Percentiles rank a stretch among this genome's conserved stretches.
Conservation (phyloP, 768 basidiomycete genomes). For the Saitozyma podzolica region DNA sequence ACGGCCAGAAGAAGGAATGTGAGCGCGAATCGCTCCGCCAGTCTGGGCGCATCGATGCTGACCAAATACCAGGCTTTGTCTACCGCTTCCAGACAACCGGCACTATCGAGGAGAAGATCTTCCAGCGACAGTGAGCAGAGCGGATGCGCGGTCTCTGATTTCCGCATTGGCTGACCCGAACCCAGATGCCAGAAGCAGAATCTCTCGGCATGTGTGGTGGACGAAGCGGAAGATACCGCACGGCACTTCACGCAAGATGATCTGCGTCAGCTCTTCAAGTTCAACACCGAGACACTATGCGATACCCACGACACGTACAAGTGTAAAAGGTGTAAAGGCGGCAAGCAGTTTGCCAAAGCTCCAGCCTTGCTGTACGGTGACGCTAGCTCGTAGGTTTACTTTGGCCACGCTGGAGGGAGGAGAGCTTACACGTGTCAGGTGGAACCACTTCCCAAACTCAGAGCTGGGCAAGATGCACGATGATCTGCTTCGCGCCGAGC, state of each 20-base stretch:
- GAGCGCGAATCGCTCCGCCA: slow-evolving; percentile 40
- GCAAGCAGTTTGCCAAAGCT: slow-evolving; percentile 77
- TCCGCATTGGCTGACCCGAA: neutral
- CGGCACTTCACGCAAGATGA: slow-evolving; percentile 90
- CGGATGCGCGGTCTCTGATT: neutral
- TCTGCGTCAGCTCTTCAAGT: slow-evolving; percentile 84
- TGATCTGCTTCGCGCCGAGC: slow-evolving; percentile 87
- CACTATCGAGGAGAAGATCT: slow-evolving; percentile 98
- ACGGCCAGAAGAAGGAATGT: slow-evolving; percentile 99
- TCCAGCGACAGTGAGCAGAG: slow-evolving; percentile 71
- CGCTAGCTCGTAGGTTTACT: slow-evolving; percentile 81
- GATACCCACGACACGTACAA: slow-evolving; percentile 99
- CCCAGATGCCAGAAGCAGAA: slow-evolving; percentile 74
- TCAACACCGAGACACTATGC: slow-evolving; percentile 79
- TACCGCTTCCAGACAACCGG: slow-evolving; percentile 97
- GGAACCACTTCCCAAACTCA: slow-evolving; percentile 93
- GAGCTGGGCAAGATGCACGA: slow-evolving; percentile 92
- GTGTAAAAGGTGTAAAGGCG: slow-evolving; percentile 67
- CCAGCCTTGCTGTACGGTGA: slow-evolving; percentile 91
- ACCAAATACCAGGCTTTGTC: slow-evolving; percentile 70
- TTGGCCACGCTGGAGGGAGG: neutral
- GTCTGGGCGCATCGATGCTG: neutral
- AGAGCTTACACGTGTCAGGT: slow-evolving; percentile 58
- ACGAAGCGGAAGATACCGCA: slow-evolving; percentile 92
- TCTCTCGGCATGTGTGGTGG: slow-evolving; percentile 95